Percentiles rank a stretch among this genome's conserved stretches.
phyloP scores from a whole-genome alignment of 2,329 filamentous ascomycete species.

The Microsporum canis region DNA sequence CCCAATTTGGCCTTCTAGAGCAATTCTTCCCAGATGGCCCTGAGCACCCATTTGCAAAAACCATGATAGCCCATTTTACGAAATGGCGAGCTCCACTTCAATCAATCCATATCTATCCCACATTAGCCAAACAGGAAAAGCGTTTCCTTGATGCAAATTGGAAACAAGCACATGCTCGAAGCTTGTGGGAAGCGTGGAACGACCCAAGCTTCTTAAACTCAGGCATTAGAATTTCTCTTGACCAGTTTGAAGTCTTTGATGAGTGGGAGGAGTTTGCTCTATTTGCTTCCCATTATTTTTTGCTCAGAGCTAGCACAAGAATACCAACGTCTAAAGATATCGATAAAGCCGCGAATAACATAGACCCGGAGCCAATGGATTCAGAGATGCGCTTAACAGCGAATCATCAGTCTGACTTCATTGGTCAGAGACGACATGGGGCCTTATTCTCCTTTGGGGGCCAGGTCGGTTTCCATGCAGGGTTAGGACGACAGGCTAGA shows the following conservation, averaged over 20 bases:
- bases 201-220: slow-evolving; percentile 53
- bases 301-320: slow-evolving; percentile 52
- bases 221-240: slow-evolving; percentile 50
- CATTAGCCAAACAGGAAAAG: slow-evolving; percentile 50
- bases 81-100: slow-evolving; percentile 71
- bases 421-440: slow-evolving; percentile 50
- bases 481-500: slow-evolving; percentile 37
- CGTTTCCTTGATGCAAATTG: slow-evolving; percentile 64
- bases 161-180: slow-evolving; percentile 49
- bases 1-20: slow-evolving; percentile 76
- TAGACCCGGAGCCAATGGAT: not conserved
- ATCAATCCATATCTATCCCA: slow-evolving; percentile 60
- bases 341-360: not conserved
- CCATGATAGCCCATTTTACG: slow-evolving; percentile 73
- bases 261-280: slow-evolving; percentile 92
- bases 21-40: slow-evolving; percentile 71
- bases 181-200: slow-evolving; percentile 75
- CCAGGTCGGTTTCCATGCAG: slow-evolving; percentile 32
- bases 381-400: slow-evolving; percentile 12
- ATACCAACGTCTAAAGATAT: not conserved
- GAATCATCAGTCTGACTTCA: slow-evolving; percentile 24
- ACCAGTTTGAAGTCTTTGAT: slow-evolving; percentile 72
- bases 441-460: slow-evolving; percentile 37
- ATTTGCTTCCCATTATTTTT: slow-evolving; percentile 73
- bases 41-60: slow-evolving; percentile 70